Evolutionary conservation across 225 moss, liverwort and hornwort genomes (phyloP).

Genomic region (Takakia lepidozioides): DNA sequence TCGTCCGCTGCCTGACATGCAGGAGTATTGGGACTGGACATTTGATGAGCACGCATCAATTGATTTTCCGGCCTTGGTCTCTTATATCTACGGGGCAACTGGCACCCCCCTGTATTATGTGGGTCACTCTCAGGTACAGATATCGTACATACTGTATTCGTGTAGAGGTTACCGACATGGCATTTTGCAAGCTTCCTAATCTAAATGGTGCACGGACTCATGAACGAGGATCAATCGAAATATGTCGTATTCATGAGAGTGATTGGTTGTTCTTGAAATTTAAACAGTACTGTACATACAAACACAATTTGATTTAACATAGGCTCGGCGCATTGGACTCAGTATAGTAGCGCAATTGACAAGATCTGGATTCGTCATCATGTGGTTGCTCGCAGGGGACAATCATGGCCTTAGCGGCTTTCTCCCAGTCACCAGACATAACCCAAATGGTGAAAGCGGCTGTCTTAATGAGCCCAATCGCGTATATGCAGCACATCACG

Average conservation of each 20-base stretch:
- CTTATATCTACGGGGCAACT: conserved; percentile 36
- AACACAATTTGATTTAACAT: neutral
- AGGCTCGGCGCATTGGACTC: neutral
- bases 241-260: neutral
- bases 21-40: conserved; percentile 47
- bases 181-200: too few relatives aligned
- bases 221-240: too few relatives aligned
- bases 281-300: neutral
- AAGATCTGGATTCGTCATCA: too few relatives aligned
- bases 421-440: conserved; percentile 13
- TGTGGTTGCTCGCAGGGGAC: conserved; percentile 21
- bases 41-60: conserved; percentile 61
- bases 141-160: too few relatives aligned
- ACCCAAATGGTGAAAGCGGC: conserved; percentile 28
- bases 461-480: conserved; percentile 28
- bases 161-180: neutral
- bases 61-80: conserved; percentile 59
- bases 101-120: conserved; percentile 50
- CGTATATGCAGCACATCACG: conserved; percentile 18
- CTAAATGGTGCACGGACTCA: too few relatives aligned
- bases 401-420: conserved; percentile 26
- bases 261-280: neutral
- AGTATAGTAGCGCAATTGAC: neutral
- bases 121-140: conserved; percentile 73
- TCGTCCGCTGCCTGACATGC: neutral